Evolutionary conservation across 495 filamentous ascomycete genomes (phyloP).

Genomic region (Talaromyces thailandensis): DNA sequence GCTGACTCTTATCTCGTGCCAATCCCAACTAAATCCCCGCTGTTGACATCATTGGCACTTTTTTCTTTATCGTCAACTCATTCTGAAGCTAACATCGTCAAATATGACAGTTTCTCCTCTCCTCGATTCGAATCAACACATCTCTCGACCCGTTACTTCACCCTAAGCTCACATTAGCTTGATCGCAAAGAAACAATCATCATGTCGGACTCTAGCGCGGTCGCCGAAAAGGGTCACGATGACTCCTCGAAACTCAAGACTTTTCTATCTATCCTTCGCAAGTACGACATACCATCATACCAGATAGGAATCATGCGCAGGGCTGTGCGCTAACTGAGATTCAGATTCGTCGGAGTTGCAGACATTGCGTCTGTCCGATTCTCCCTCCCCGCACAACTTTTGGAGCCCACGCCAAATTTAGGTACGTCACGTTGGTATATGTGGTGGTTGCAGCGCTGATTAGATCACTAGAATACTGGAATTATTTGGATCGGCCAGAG

Average conservation of each 20-base stretch:
- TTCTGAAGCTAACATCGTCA: not conserved
- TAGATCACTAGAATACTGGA: conserved; percentile 78
- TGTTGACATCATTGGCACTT: not conserved
- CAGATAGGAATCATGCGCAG: not conserved
- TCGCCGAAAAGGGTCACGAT: conserved; percentile 28
- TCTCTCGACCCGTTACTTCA: not conserved
- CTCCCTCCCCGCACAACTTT: conserved; percentile 86
- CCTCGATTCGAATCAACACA: not conserved
- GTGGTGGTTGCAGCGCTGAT: not conserved
- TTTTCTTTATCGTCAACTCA: not conserved
- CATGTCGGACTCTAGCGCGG: conserved; percentile 3
- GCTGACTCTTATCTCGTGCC: not conserved
- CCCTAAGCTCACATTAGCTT: not conserved
- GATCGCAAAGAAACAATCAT: not conserved
- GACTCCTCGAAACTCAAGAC: conserved; percentile 78
- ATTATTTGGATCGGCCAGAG: conserved; percentile 91
- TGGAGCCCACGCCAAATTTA: conserved; percentile 92
- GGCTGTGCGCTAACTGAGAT: not conserved
- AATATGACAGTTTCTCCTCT: not conserved
- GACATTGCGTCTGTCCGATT: conserved; percentile 95
- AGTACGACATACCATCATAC: conserved; percentile 40
- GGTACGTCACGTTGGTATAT: conserved; percentile 31
- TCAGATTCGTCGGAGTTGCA: conserved; percentile 83
- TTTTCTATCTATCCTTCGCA: conserved; percentile 72
- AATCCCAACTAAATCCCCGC: not conserved